Conservation (phyloP, 2,329 filamentous ascomycete species). For the Botrytis galanthina region DNA sequence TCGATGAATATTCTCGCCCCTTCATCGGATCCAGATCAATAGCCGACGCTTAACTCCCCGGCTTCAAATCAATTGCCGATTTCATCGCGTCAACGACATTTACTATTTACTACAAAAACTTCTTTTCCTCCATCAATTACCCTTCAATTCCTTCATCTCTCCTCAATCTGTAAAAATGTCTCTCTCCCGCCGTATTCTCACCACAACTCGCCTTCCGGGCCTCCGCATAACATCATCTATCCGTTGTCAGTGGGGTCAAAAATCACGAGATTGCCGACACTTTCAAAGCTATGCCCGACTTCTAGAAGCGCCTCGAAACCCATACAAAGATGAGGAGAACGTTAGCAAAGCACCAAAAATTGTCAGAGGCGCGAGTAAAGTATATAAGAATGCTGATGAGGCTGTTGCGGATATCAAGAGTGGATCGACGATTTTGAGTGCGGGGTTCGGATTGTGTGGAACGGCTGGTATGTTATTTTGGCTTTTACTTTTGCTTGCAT, state of each 20-base stretch:
- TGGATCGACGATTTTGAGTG: slow-evolving; percentile 68
- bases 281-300: slow-evolving; percentile 17
- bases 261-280: slow-evolving; percentile 17
- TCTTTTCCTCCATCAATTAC: neutral
- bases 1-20: neutral
- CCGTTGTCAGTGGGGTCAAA: slow-evolving; percentile 8
- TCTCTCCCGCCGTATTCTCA: slow-evolving; percentile 12
- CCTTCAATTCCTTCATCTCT: neutral
- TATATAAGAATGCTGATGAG: slow-evolving; percentile 25
- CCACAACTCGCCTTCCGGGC: slow-evolving; percentile 11
- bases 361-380: slow-evolving; percentile 23
- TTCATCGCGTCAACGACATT: neutral
- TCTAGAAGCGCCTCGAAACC: slow-evolving; percentile 16
- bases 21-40: slow-evolving; percentile 11
- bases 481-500: neutral
- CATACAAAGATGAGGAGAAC: slow-evolving; percentile 10
- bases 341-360: slow-evolving; percentile 19
- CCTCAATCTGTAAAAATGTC: slow-evolving; percentile 9
- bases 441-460: slow-evolving; percentile 60
- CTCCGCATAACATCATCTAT: slow-evolving; percentile 16
- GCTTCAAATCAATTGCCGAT: slow-evolving; percentile 9
- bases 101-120: neutral
- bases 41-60: slow-evolving; percentile 11
- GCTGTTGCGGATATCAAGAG: slow-evolving; percentile 41
- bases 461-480: neutral